Evolutionary conservation across 495 filamentous ascomycete genomes (phyloP).

Genomic region (Parmelia sp.): DNA sequence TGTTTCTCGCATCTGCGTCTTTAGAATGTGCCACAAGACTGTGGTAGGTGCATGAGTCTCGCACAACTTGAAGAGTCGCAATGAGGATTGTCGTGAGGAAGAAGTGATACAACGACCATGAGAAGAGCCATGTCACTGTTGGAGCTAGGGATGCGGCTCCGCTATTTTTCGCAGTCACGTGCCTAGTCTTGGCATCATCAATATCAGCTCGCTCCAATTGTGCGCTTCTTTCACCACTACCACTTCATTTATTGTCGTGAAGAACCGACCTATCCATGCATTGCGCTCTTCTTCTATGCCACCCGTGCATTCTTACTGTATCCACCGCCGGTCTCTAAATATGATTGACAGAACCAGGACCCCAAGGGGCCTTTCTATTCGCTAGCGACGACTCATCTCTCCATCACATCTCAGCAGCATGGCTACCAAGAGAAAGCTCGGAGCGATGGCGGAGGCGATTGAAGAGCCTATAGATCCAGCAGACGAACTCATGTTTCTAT

Average conservation of each 20-base stretch:
- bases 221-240: background rate
- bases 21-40: background rate
- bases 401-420: slow-evolving; percentile 37
- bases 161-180: slow-evolving; percentile 8
- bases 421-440: slow-evolving; percentile 70
- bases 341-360: background rate
- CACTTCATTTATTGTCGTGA: background rate
- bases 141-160: slow-evolving; percentile 15
- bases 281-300: background rate
- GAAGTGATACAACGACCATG: background rate
- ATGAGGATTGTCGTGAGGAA: background rate
- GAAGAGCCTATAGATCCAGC: slow-evolving; percentile 67
- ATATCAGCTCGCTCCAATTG: background rate
- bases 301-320: background rate
- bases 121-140: background rate
- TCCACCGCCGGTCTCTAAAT: background rate
- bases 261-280: background rate
- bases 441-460: slow-evolving; percentile 51
- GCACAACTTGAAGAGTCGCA: background rate
- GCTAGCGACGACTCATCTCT: background rate
- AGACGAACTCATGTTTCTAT: slow-evolving; percentile 89
- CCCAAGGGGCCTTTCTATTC: background rate
- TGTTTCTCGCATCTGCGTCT: slow-evolving; percentile 6
- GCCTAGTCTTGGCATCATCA: background rate
- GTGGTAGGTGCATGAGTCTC: background rate